phyloP scores from a whole-genome alignment of 208 protist genomes.

The Acanthamoeba healyi region DNA sequence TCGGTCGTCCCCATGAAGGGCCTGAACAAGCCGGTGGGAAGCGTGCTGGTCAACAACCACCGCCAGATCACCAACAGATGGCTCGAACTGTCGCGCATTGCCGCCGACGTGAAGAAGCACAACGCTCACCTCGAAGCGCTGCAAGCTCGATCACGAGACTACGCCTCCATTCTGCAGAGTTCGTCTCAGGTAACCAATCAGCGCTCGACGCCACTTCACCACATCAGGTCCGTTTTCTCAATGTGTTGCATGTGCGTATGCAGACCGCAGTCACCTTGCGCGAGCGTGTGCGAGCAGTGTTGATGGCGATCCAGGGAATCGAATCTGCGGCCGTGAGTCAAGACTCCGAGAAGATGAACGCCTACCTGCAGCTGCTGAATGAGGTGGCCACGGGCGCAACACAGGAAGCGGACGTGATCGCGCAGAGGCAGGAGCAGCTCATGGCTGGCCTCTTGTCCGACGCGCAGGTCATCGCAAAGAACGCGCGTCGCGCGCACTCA shows the following conservation, averaged over 20 bases:
- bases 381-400: neutral
- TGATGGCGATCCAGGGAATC: neutral
- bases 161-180: slow-evolving; percentile 1
- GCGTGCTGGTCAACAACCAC: slow-evolving; percentile 29
- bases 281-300: neutral
- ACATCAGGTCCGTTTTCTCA: too few relatives aligned
- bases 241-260: too few relatives aligned
- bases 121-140: slow-evolving; percentile 23
- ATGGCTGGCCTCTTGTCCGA: neutral
- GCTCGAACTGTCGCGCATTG: slow-evolving; percentile 43
- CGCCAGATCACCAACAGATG: neutral
- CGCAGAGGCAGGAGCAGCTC: slow-evolving; percentile 46
- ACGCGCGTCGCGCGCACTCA: neutral
- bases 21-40: slow-evolving; percentile 4
- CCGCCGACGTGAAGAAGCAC: slow-evolving; percentile 49
- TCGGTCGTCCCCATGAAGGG: slow-evolving; percentile 41
- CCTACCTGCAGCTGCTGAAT: slow-evolving; percentile 16
- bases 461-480: slow-evolving; percentile 1
- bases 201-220: too few relatives aligned
- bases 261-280: slow-evolving; percentile 15
- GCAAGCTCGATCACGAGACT: neutral
- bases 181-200: neutral
- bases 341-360: neutral
- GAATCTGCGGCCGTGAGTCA: neutral
- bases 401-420: neutral